Base-by-base conservation (phyloP, 148 eudicot genomes). In the Camellia lanceoleosa region DNA sequence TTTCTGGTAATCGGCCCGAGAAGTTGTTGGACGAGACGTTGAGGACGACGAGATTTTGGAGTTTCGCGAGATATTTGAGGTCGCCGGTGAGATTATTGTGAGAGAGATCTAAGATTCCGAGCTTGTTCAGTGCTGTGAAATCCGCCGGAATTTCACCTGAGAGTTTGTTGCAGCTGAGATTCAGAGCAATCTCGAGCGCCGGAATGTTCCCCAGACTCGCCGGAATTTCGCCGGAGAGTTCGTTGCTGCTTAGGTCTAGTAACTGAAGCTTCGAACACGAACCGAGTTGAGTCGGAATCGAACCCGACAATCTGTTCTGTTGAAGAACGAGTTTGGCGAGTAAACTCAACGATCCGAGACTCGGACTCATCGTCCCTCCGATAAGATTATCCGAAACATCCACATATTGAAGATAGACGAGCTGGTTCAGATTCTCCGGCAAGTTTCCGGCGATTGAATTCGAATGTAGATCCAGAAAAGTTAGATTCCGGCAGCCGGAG, bases 261-360 rank as follows among this genome's bases (percentile, higher is more conserved):
- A 92, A 76, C 82, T 90, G 97, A 58, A 92, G 92, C 86, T 85
- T 87, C 23, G 81, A 86, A 68, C 97, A 92, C 5, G 88, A 90
- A 75, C 94, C 92, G 62, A 92, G 81, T 52, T 89, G 80, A 74
- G 67, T 68, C 56, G 97, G 92, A 47, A 92, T 88, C 16, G 92
- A 65, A 74, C 97, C 97, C 44, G 83, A 81, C 46, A 92, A 68
- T 30, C 63, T 83, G 80, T 92, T 92, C 72, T 78, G 80, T 0
- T 85, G 84, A 38, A 92, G 81, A 69, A 87, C 82, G 61, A 92
- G 91, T 47, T 92, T 92, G 16, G 91, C 90, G 73, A 92, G 89
- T 61, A 92, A 89, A 82, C 68, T 83, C 82, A 92, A 61, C 42
- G 88, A 90, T 54, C 91, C 91, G 18, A 92, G 51, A 7, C 82